Evolutionary conservation across 2,329 filamentous ascomycete genomes (phyloP), one percentile per base, ranked within the genome.

Genomic region (Aspergillus hiratsukae): DNA sequence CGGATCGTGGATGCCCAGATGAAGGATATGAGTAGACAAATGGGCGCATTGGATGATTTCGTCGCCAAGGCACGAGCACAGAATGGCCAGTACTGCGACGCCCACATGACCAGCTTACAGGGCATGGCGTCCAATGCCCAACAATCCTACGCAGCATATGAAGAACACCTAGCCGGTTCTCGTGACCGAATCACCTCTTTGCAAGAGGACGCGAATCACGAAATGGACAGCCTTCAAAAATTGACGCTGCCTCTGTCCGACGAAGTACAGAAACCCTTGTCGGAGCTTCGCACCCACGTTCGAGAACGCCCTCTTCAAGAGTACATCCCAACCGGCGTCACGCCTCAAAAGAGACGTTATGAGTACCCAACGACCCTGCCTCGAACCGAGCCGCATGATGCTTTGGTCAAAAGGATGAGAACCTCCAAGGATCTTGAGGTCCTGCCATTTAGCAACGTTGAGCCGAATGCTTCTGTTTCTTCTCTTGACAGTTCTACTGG

Each of bases 1-100:
- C 87, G 87, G 6, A 93, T 95, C 56, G 92, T 97, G 11, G 89
- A 93, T 67, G 87, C 89, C 56, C 94, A 99, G 75, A 89, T 95
- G 76, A 82, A 84, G 55, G 90, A 96, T 63, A 88, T 99, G 69
- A 87, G 89, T 58, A 83, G 81, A n/a, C 91, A 97, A 73, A 92
- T 99, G 83, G 84, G 87, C 55, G 89, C 90, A 1, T 82, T 99
- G 7, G 93, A 97, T 66, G 90, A 93, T 62, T 96, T 97, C 65
- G 91, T 97, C 41, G 83, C 87, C 31, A 86, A 89, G 31, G 91
- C 95, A 51, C 85, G 87, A 58, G 84, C 83, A 1, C 88, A 95
- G 66, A 97, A 96, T 70, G 84, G 87, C 29, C 79, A 80, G 19
- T 91, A 96, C 68, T 87, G 94, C 70, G 80, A 85, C 27, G 81